Evolutionary conservation across 2,329 filamentous ascomycete genomes (phyloP).

Genomic region (Epichloe sp.): DNA sequence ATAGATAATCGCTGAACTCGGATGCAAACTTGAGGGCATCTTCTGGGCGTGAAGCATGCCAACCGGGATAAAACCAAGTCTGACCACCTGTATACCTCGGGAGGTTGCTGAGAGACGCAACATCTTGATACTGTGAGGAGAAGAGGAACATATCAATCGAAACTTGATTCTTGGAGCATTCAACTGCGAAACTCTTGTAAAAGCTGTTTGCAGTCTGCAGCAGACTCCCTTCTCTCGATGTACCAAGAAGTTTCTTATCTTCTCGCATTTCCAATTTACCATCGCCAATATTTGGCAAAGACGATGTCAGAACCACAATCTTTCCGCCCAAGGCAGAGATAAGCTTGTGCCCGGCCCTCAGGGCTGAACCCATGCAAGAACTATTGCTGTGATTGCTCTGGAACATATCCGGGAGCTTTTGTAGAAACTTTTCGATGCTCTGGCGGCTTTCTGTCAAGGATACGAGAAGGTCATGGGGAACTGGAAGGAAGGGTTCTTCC

Average conservation of each 20-base stretch:
- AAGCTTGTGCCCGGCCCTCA: constrained; percentile 87
- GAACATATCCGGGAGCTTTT: constrained; percentile 92
- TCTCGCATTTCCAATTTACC: constrained; percentile 89
- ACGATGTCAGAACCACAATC: constrained; percentile 81
- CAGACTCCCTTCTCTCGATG: constrained; percentile 74
- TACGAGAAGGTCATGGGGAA: constrained; percentile 82
- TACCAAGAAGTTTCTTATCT: constrained; percentile 91
- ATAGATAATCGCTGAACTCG: constrained; percentile 95
- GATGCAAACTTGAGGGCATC: constrained; percentile 96
- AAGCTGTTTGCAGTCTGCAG: constrained; percentile 91
- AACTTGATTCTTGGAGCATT: constrained; percentile 97
- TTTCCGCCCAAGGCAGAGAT: constrained; percentile 92
- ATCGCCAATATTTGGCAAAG: constrained; percentile 76
- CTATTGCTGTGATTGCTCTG: constrained; percentile 79
- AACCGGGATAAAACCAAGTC: constrained; percentile 96
- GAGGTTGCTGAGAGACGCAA: constrained; percentile 88
- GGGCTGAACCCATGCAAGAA: constrained; percentile 89
- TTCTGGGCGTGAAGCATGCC: constrained; percentile 86
- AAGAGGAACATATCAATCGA: constrained; percentile 98
- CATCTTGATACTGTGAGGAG: constrained; percentile 91
- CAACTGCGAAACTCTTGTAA: constrained; percentile 98
- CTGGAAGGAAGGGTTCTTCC: constrained; percentile 91
- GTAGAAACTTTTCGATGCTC: constrained; percentile 83
- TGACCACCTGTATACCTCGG: constrained; percentile 94
- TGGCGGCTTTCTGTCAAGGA: constrained; percentile 77